Conservation (phyloP, 192 early-diverging fungal genomes). For the Gaertneriomyces sp. region DNA sequence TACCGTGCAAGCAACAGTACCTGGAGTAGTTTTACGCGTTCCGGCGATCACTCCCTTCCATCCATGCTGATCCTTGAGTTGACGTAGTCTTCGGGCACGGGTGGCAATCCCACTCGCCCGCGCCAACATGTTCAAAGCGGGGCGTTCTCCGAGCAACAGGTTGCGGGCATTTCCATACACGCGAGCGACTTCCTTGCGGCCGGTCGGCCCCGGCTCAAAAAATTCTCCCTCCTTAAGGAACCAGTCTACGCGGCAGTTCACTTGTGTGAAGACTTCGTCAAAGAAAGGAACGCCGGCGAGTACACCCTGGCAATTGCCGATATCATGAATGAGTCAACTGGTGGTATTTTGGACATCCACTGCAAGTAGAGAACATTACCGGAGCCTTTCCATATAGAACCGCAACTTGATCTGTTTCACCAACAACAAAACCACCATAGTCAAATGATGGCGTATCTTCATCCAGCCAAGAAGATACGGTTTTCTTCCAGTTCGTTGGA, state of each 20-base stretch:
- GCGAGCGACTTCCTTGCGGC: constrained; percentile 60
- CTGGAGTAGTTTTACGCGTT: constrained; percentile 96
- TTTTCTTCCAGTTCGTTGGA: constrained; percentile 66
- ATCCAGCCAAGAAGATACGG: constrained; percentile 78
- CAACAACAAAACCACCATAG: constrained; percentile 96
- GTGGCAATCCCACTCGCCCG: constrained; percentile 93
- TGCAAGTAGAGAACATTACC: constrained; percentile 9
- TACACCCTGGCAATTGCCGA: constrained; percentile 57
- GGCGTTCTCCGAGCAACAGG: constrained; percentile 87
- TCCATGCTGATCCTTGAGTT: constrained; percentile 63
- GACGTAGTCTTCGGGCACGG: constrained; percentile 51
- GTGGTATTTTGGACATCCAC: too few relatives aligned
- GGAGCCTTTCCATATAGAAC: constrained; percentile 81
- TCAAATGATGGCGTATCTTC: constrained; percentile 98
- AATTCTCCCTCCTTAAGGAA: constrained; percentile 70
- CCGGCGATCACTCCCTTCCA: constrained; percentile 89
- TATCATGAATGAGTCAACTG: not conserved
- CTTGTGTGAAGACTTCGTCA: constrained; percentile 87
- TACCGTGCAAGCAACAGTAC: constrained; percentile 32
- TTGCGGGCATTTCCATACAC: constrained; percentile 80
- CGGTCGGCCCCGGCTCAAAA: constrained; percentile 61
- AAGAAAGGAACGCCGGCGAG: constrained; percentile 95
- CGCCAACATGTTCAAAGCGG: constrained; percentile 90
- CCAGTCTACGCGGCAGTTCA: constrained; percentile 92
- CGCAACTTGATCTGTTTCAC: constrained; percentile 76